Conservation (phyloP, 2,329 filamentous ascomycete genomes). For the Arthrobotrys iridis region DNA sequence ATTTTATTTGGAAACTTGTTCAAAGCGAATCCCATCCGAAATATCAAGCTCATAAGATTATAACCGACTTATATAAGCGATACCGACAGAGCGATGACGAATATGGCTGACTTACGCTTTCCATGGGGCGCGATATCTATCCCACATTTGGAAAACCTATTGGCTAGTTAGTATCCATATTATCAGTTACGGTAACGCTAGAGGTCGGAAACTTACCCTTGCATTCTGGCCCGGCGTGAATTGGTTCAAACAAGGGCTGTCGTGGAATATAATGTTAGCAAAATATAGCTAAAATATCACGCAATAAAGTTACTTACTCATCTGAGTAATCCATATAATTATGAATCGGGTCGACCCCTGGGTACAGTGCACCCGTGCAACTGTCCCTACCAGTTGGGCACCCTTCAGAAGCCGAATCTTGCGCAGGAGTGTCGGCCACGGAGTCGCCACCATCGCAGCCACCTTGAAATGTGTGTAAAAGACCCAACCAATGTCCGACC, state of each 20-base stretch:
- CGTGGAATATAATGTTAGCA: neutral
- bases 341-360: conserved; percentile 59
- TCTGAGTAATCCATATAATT: conserved; percentile 60
- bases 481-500: conserved; percentile 60
- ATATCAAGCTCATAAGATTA: neutral
- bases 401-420: conserved; percentile 55
- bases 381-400: conserved; percentile 58
- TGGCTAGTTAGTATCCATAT: neutral
- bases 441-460: conserved; percentile 57
- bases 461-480: conserved; percentile 59
- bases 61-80: neutral
- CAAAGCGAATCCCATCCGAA: neutral
- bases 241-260: neutral
- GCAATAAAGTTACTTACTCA: conserved; percentile 1
- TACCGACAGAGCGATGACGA: neutral
- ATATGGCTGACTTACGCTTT: neutral
- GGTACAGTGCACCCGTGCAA: conserved; percentile 55
- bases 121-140: neutral
- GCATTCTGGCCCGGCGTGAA: neutral
- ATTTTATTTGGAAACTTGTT: neutral
- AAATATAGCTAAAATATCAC: neutral
- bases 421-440: conserved; percentile 59
- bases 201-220: neutral
- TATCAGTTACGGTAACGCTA: neutral
- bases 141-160: neutral